Base-by-base conservation (phyloP, 2,329 filamentous ascomycete genomes). In the Cladosporium sp. region DNA sequence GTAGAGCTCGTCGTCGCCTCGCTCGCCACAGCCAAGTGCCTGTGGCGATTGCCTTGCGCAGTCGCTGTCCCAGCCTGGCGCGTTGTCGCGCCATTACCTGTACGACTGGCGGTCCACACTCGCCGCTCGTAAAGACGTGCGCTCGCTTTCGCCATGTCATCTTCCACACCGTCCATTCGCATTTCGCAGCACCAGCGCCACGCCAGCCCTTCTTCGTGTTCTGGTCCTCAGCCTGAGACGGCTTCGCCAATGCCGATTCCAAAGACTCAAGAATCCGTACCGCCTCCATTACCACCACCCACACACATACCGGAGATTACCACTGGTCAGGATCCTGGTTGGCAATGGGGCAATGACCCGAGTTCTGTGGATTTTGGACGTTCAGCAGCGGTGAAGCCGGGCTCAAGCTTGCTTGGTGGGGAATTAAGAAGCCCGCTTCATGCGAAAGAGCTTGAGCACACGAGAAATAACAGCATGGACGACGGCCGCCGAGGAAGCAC, bases 251-350 rank as follows among this genome's bases (percentile, higher is more conserved):
- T 88, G 83, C 77, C 84, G 60, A 87, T 89, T 68, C 83, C 83
- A 50, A 78, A 81, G 67, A 77, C 79, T 59, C 77, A 80, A 66
- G 76, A 78, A 28, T 62, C 70, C 42, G 76, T 78, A 51, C 85
- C 86, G 58, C 85, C 86, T 62, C 84, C 85, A 50, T 77, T 88
- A 65, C 86, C 85, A 65, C 86, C 86, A 58, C 82, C 85, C 53
- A 78, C 77, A 70, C 74, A 79, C 68, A 80, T 87, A 59, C 76
- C 78, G 63, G 80, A 83, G 47, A 65, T 69, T 73, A 84, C 62
- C 74, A 77, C 64, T 71, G 83, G 83, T 35, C 77, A 81, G 65
- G 85, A 88, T 71, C 77, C 80, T 56, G 84, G 80, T 60, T 87
- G 83, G 83, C 75, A 81, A 69, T 84, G 82, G 78, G 82, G 80